Conservation (phyloP, 1,284 basidiomycete genomes). For the Anthracocystis setariae region DNA sequence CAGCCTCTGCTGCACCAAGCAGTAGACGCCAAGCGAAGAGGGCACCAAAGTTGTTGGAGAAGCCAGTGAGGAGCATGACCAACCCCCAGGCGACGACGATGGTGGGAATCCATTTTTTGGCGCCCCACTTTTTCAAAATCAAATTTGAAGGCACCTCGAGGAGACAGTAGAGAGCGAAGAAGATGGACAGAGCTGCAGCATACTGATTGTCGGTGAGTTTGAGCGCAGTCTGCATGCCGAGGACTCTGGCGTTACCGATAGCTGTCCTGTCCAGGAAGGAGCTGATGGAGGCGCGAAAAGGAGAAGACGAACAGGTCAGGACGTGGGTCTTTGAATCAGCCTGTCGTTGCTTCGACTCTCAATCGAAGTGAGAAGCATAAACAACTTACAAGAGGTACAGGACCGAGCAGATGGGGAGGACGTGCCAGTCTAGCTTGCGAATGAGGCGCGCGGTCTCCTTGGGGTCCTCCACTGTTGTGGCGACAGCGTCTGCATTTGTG, state of each 20-base stretch:
- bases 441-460: slow-evolving; percentile 41
- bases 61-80: slow-evolving; percentile 69
- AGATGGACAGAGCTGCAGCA: slow-evolving; percentile 61
- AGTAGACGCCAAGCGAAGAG: slow-evolving; percentile 68
- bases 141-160: slow-evolving; percentile 79
- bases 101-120: slow-evolving; percentile 67
- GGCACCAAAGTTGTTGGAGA: slow-evolving; percentile 67
- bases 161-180: slow-evolving; percentile 74
- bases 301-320: too few relatives aligned
- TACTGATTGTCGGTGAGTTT: slow-evolving; percentile 70
- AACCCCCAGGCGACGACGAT: slow-evolving; percentile 68
- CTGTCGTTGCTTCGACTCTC: too few relatives aligned
- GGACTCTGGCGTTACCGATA: slow-evolving; percentile 80
- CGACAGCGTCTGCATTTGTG: slow-evolving; percentile 35
- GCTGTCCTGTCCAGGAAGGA: slow-evolving; percentile 81
- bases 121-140: slow-evolving; percentile 69
- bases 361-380: background rate
- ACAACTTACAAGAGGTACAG: slow-evolving; percentile 73
- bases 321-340: too few relatives aligned
- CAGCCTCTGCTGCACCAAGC: slow-evolving; percentile 66
- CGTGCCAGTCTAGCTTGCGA: slow-evolving; percentile 53
- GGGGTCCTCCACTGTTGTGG: slow-evolving; percentile 37
- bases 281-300: background rate
- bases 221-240: slow-evolving; percentile 54
- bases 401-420: slow-evolving; percentile 67